phyloP scores from a whole-genome alignment of 2,329 filamentous ascomycete species.

The Fusarium transvaalense region DNA sequence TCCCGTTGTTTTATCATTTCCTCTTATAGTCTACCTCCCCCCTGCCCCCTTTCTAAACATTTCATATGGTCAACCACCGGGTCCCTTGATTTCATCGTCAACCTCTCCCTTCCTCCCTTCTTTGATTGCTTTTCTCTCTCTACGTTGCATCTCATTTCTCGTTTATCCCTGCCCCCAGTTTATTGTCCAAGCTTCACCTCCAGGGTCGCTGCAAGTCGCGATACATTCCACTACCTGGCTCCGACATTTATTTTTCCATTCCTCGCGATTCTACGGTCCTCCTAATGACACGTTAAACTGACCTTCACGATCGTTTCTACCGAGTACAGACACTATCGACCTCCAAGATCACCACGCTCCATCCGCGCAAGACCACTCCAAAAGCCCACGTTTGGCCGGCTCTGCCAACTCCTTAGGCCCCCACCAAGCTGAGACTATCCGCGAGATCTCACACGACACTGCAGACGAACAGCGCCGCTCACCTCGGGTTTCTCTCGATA shows the following conservation, averaged over 20 bases:
- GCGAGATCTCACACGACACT: conserved; percentile 81
- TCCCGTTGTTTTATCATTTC: conserved; percentile 19
- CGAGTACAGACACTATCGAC: conserved; percentile 84
- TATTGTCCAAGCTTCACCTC: conserved; percentile 39
- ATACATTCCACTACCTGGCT: conserved; percentile 48
- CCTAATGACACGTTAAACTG: conserved; percentile 34
- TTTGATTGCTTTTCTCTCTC: conserved; percentile 38
- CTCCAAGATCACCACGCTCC: conserved; percentile 86
- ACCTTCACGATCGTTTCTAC: conserved; percentile 31
- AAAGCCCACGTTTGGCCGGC: conserved; percentile 32
- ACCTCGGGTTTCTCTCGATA: conserved; percentile 69
- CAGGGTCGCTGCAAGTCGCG: conserved; percentile 38
- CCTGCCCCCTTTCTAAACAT: conserved; percentile 34
- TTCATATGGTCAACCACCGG: conserved; percentile 25
- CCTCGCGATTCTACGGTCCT: conserved; percentile 23
- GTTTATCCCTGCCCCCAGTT: conserved; percentile 40
- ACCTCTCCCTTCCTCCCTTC: conserved; percentile 34
- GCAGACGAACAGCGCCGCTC: conserved; percentile 77
- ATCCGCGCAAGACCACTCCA: conserved; percentile 84
- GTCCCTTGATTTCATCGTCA: conserved; percentile 26
- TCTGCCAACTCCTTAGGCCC: conserved; percentile 71
- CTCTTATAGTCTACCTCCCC: conserved; percentile 26
- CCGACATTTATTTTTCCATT: conserved; percentile 37
- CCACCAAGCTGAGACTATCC: conserved; percentile 87
- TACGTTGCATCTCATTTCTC: conserved; percentile 40